Percentiles rank a stretch among this genome's conserved stretches.
Conservation (phyloP, 805 yeast genomes). For the Saturnispora quitensis region DNA sequence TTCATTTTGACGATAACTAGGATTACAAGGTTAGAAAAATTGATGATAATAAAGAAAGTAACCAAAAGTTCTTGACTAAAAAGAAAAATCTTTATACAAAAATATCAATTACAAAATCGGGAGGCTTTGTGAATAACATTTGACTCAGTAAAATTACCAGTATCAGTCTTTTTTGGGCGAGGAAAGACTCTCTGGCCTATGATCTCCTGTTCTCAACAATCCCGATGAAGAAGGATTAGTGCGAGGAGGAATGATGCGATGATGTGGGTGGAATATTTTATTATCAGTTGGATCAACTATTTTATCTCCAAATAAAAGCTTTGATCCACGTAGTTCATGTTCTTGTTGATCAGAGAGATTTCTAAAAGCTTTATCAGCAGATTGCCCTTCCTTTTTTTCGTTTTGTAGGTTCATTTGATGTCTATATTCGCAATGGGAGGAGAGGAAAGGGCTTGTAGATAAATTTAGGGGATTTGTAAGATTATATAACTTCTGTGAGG, state of each 20-base stretch:
- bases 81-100: neutral
- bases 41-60: neutral
- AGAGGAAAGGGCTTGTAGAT: neutral
- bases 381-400: neutral
- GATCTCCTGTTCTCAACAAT: conserved; percentile 6
- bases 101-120: neutral
- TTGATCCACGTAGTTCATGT: conserved; percentile 6
- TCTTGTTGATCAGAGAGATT: neutral
- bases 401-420: neutral
- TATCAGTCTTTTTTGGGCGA: neutral
- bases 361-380: neutral
- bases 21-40: neutral
- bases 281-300: conserved; percentile 13
- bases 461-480: neutral
- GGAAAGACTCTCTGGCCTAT: conserved; percentile 1
- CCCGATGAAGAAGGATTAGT: neutral
- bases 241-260: neutral
- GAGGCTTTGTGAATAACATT: neutral
- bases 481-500: conserved; percentile 2
- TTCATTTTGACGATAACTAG: neutral
- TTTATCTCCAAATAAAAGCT: conserved; percentile 12
- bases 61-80: neutral
- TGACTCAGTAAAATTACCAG: neutral
- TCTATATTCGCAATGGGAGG: neutral
- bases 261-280: conserved; percentile 9